A percentile compares a stretch with the other conserved stretches of the same genome.
These are phyloP conservation scores for Apiosordaria backusii DNA, from an alignment of 495 filamentous ascomycete species.

Conservation along the genomic window DNA sequence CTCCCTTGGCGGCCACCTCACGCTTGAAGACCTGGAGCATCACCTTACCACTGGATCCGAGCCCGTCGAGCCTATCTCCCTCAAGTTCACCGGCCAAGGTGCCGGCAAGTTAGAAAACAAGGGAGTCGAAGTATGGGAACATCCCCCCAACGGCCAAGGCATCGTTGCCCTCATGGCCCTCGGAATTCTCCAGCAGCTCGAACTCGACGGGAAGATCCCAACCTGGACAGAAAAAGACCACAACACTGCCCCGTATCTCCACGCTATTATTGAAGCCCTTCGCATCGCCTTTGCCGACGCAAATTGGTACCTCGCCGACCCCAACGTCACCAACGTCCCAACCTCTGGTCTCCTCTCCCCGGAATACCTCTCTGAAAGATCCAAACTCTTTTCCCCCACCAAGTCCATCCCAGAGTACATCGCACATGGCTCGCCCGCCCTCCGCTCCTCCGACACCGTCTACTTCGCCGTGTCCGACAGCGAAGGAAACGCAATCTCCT, in stretches of 20 bases:
- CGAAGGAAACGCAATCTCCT: slow-evolving; percentile 83
- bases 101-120: slow-evolving; percentile 26
- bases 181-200: slow-evolving; percentile 82
- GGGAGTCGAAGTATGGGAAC: slow-evolving; percentile 80
- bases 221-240: slow-evolving; percentile 65
- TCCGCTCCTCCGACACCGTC: slow-evolving; percentile 80
- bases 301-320: slow-evolving; percentile 85
- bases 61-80: slow-evolving; percentile 73
- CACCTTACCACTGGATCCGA: slow-evolving; percentile 75
- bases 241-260: slow-evolving; percentile 71
- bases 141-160: slow-evolving; percentile 96
- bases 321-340: slow-evolving; percentile 64
- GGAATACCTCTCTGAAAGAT: slow-evolving; percentile 41
- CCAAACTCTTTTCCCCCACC: slow-evolving; percentile 36
- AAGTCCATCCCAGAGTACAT: slow-evolving; percentile 21
- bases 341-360: slow-evolving; percentile 56
- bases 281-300: slow-evolving; percentile 92
- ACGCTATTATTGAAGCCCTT: slow-evolving; percentile 83
- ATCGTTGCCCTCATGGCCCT: slow-evolving; percentile 93
- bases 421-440: slow-evolving; percentile 54
- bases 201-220: slow-evolving; percentile 66
- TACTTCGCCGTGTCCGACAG: slow-evolving; percentile 84
- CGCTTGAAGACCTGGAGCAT: slow-evolving; percentile 71
- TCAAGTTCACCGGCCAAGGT: slow-evolving; percentile 70
- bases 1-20: slow-evolving; percentile 73